Base-by-base conservation (phyloP, 2,329 filamentous ascomycete genomes). In the Thielaviopsis cerberus region DNA sequence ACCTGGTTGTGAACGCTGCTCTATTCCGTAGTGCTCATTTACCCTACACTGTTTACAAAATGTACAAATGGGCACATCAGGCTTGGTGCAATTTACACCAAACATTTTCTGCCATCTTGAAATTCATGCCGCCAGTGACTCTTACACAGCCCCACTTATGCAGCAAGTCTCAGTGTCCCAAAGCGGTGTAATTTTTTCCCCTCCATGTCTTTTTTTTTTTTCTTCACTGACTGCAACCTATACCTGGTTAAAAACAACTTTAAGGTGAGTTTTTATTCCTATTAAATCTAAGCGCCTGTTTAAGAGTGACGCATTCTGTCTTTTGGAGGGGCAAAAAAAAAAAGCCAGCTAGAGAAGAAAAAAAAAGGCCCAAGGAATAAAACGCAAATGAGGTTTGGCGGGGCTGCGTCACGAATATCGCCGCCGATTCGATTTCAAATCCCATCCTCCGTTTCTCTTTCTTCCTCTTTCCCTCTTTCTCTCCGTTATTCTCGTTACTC, bases 321-420 rank as follows among this genome's bases (percentile, higher is more conserved):
- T 41, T 17, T 41, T 41, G 15, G 34, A 41, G 34, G 34, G 34
- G 34, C 34, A 41, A n/a, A 41, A 17, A 41, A 41, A 41, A 41
- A 41, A 41, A 41, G n/a, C n/a, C n/a, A n/a, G n/a, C n/a, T n/a
- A 41, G 15, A 51, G 11, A 51, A 24, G n/a, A 26, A 23, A 24
- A n/a, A 52, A 26, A 52, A 52, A 3, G 20, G 23, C 2, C 20
- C 20, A 23, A 17, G 23, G 23, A n/a, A 54, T 27, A 51, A 51
- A 55, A 26, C 17, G 26, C 56, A 57, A 57, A 57, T 57, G 41
- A 22, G 17, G 51, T 57, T 57, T 57, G 51, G 56, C 51, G 51
- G 56, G 51, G 56, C 56, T 17, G 51, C 34, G 22, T 45, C 56
- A 52, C 11, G 24, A 48, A 25, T 37, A 17, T 57, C 13, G 25